phyloP scores from a whole-genome alignment of 306 rosid species.

The Purshia tridentata region DNA sequence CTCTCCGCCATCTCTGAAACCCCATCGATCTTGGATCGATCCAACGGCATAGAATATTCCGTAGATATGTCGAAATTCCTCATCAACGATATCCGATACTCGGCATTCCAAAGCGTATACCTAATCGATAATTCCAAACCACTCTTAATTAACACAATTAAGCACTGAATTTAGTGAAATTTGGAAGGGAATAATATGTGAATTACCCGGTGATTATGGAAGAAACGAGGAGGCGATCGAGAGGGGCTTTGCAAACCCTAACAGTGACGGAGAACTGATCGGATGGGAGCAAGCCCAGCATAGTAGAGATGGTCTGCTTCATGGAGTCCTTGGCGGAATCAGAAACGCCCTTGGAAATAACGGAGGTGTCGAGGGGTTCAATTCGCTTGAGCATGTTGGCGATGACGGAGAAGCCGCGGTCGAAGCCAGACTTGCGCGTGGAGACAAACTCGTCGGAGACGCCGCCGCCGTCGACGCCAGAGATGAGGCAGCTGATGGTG shows the following conservation, averaged over 20 bases:
- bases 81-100: constrained; percentile 76
- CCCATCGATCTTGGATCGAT: constrained; percentile 23
- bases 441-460: constrained; percentile 84
- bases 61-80: constrained; percentile 74
- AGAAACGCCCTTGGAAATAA: constrained; percentile 80
- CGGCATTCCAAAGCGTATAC: constrained; percentile 96
- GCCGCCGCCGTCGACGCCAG: constrained; percentile 75
- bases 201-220: constrained; percentile 90
- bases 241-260: constrained; percentile 55
- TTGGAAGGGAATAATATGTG: background rate
- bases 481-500: constrained; percentile 46
- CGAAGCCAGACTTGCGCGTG: constrained; percentile 60
- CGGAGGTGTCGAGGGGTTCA: constrained; percentile 79
- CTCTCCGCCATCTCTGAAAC: constrained; percentile 35
- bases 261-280: constrained; percentile 82
- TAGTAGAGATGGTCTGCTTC: constrained; percentile 94
- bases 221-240: constrained; percentile 74
- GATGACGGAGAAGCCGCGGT: constrained; percentile 80
- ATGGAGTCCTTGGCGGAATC: constrained; percentile 79
- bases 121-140: constrained; percentile 34
- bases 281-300: constrained; percentile 90
- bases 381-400: constrained; percentile 81
- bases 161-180: background rate
- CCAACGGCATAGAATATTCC: constrained; percentile 22
- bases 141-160: background rate